These are phyloP conservation scores for Mortierella sp. DNA, from an alignment of 371 early-diverging fungal species.

Conservation along the genomic window DNA sequence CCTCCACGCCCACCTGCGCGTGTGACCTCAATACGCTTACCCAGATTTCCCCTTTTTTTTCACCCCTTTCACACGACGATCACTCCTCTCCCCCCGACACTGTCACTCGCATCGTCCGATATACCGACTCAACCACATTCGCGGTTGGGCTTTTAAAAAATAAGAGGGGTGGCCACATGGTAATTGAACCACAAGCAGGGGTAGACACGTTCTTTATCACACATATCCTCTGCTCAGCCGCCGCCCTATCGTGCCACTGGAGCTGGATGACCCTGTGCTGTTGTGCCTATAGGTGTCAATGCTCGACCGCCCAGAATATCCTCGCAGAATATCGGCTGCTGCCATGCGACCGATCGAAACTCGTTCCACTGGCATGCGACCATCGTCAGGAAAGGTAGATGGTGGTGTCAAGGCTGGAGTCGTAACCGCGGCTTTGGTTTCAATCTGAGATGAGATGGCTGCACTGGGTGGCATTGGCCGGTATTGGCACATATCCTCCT, in stretches of 20 bases:
- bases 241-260: constrained; percentile 43
- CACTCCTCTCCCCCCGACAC: too few species aligned
- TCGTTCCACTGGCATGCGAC: constrained; percentile 21
- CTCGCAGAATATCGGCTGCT: constrained; percentile 43
- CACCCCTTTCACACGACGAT: too few species aligned
- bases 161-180: too few species aligned
- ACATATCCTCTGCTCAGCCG: constrained; percentile 40
- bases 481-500: constrained; percentile 17
- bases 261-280: constrained; percentile 38
- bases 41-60: too few species aligned
- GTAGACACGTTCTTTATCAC: constrained; percentile 7
- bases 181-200: too few species aligned
- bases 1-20: too few species aligned
- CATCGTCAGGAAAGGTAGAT: constrained; percentile 22
- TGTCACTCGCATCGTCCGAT: too few species aligned
- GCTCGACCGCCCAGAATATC: constrained; percentile 27
- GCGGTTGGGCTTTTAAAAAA: too few species aligned
- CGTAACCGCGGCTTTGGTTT: constrained; percentile 41
- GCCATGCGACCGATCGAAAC: constrained; percentile 25
- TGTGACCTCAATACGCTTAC: too few species aligned
- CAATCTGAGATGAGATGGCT: constrained; percentile 32
- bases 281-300: constrained; percentile 35
- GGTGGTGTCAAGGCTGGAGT: constrained; percentile 42
- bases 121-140: too few species aligned
- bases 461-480: constrained; percentile 43